phyloP scores from a whole-genome alignment of 208 protist genomes.

The Crithidia expoeki region DNA sequence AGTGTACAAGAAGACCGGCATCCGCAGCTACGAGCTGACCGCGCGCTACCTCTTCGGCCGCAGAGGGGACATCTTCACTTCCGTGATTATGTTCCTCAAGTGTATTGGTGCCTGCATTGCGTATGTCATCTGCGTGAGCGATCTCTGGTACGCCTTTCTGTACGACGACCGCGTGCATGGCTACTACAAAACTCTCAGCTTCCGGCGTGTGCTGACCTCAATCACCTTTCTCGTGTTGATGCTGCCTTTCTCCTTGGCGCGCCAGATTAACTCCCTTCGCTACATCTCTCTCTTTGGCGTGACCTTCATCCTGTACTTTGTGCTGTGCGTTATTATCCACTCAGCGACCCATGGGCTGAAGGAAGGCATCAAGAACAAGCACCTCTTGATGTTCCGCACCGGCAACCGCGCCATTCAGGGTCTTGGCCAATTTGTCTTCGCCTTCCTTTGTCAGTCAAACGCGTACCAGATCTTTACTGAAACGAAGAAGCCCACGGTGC shows the following conservation, averaged over 20 bases:
- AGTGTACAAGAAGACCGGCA: slow-evolving; percentile 52
- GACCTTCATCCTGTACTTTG: slow-evolving; percentile 72
- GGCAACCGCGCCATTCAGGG: slow-evolving; percentile 48
- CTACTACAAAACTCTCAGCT: slow-evolving; percentile 33
- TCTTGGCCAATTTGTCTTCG: slow-evolving; percentile 65
- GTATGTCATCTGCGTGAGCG: slow-evolving; percentile 70
- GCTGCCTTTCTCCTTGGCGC: slow-evolving; percentile 73
- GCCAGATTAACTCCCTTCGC: slow-evolving; percentile 78
- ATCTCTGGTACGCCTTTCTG: slow-evolving; percentile 59
- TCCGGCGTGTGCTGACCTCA: slow-evolving; percentile 45
- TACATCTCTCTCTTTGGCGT: slow-evolving; percentile 75
- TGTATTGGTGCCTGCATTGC: slow-evolving; percentile 79
- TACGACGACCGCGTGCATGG: slow-evolving; percentile 37
- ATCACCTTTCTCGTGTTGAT: slow-evolving; percentile 67
- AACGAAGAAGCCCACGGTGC: slow-evolving; percentile 42
- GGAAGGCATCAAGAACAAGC: slow-evolving; percentile 30
- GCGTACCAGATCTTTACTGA: slow-evolving; percentile 66
- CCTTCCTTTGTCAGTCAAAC: slow-evolving; percentile 76
- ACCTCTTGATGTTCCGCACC: slow-evolving; percentile 36
- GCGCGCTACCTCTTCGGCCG: slow-evolving; percentile 52
- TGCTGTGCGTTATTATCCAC: slow-evolving; percentile 66
- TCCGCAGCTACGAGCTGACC: slow-evolving; percentile 70
- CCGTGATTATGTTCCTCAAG: slow-evolving; percentile 73
- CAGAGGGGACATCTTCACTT: slow-evolving; percentile 60
- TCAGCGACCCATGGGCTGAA: slow-evolving; percentile 30